Conservation (phyloP, 2,329 filamentous ascomycete genomes). For the Endoconidiophora polonica region DNA sequence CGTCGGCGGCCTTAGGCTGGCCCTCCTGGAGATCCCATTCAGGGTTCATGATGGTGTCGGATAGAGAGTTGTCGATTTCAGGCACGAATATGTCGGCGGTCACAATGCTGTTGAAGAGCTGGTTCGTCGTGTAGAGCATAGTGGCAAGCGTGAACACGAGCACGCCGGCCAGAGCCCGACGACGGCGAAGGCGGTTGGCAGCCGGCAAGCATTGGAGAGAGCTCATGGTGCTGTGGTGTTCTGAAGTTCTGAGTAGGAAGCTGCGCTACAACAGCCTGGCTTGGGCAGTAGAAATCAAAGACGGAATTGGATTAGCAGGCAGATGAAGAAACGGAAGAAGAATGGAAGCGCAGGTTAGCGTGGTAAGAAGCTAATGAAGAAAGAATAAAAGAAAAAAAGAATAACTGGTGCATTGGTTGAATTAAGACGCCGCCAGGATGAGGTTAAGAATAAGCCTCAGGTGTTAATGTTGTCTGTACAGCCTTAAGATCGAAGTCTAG, state of each 20-base stretch:
- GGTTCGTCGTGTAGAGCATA: conserved; percentile 13
- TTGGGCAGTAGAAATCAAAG: neutral
- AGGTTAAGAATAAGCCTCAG: neutral
- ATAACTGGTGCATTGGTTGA: neutral
- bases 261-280: neutral
- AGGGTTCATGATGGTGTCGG: neutral
- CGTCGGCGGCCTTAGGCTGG: conserved; percentile 3
- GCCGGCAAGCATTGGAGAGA: conserved; percentile 1
- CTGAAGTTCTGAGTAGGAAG: neutral
- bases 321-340: neutral
- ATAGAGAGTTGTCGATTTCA: neutral
- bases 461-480: neutral
- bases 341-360: neutral
- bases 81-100: conserved; percentile 7
- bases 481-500: neutral
- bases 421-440: neutral
- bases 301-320: neutral
- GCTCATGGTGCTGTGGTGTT: conserved; percentile 2
- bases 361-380: neutral
- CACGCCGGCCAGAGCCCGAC: conserved; percentile 8
- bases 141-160: conserved; percentile 6
- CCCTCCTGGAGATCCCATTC: conserved; percentile 1
- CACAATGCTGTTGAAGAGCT: conserved; percentile 8
- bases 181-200: conserved; percentile 7
- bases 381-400: neutral